phyloP scores from a whole-genome alignment of 2,329 filamentous ascomycete genomes.

The Diaporthe vexans region DNA sequence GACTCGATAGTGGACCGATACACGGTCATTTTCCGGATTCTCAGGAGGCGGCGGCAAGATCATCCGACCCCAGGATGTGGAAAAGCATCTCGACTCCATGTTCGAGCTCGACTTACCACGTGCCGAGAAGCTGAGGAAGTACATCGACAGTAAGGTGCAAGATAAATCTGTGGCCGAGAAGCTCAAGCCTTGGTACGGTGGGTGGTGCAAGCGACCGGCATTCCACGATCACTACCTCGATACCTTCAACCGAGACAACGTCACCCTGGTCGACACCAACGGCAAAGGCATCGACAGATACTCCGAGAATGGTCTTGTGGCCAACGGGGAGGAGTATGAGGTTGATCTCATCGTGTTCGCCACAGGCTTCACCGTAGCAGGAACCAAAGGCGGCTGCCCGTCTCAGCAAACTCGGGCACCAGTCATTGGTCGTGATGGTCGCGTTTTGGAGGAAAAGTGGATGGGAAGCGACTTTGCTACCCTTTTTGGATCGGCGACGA shows the following conservation, averaged over 20 bases:
- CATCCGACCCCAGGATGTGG: not conserved
- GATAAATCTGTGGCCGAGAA: conserved; percentile 4
- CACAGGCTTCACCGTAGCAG: not conserved
- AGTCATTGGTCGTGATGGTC: not conserved
- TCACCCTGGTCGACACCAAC: conserved; percentile 4
- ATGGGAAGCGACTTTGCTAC: not conserved
- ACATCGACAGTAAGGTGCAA: not conserved
- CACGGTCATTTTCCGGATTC: not conserved
- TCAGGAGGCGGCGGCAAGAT: conserved; percentile 9
- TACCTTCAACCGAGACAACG: not conserved
- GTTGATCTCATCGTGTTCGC: conserved; percentile 14
- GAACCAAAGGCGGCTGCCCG: conserved; percentile 8
- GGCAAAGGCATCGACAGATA: not conserved
- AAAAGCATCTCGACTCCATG: not conserved
- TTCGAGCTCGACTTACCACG: conserved; percentile 8
- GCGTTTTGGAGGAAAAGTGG: conserved; percentile 6
- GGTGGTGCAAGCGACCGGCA: conserved; percentile 17
- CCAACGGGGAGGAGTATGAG: not conserved
- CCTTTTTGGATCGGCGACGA: not conserved
- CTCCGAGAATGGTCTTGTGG: not conserved
- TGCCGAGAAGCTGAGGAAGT: not conserved
- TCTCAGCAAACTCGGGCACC: conserved; percentile 6
- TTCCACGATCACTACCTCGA: conserved; percentile 18
- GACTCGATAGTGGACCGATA: not conserved
- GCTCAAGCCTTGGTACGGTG: conserved; percentile 21